Conservation (phyloP, 306 rosid species). For the Dalbergia oliveri region DNA sequence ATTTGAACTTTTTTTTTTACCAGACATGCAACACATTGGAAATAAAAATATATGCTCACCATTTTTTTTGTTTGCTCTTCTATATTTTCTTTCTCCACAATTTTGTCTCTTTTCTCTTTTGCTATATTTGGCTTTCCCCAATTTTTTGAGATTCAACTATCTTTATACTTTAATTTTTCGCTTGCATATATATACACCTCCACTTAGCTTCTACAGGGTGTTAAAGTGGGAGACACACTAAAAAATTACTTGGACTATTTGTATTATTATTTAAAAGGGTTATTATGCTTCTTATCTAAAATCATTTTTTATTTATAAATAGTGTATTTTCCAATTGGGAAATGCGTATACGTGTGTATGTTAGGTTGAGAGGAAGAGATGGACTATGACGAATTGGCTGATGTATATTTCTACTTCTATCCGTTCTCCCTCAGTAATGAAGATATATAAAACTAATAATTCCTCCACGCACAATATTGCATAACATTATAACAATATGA, state of each 20-base stretch:
- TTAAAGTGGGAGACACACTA: conserved; percentile 5
- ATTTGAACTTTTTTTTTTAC: too few species aligned
- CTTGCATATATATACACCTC: background rate
- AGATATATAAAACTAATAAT: conserved; percentile 17
- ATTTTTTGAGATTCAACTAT: too few species aligned
- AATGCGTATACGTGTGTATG: conserved; percentile 3
- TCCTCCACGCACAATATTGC: background rate
- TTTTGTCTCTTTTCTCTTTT: too few species aligned
- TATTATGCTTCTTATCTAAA: background rate
- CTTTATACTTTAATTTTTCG: background rate
- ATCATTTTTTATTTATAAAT: background rate
- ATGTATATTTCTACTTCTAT: conserved; percentile 14
- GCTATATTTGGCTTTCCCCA: too few species aligned
- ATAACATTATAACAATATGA: background rate
- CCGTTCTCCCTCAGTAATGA: background rate
- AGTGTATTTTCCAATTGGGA: background rate
- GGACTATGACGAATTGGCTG: conserved; percentile 28
- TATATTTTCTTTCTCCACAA: too few species aligned
- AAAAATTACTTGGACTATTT: conserved; percentile 11
- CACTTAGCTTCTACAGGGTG: background rate
- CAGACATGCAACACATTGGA: too few species aligned
- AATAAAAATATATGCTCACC: too few species aligned
- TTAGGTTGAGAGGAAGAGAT: conserved; percentile 13
- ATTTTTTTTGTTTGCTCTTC: too few species aligned
- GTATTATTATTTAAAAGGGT: conserved; percentile 6